Percentiles rank a stretch among this genome's conserved stretches.
phyloP scores from a whole-genome alignment of 2,329 filamentous ascomycete genomes.

The Aspergillus hortae region DNA sequence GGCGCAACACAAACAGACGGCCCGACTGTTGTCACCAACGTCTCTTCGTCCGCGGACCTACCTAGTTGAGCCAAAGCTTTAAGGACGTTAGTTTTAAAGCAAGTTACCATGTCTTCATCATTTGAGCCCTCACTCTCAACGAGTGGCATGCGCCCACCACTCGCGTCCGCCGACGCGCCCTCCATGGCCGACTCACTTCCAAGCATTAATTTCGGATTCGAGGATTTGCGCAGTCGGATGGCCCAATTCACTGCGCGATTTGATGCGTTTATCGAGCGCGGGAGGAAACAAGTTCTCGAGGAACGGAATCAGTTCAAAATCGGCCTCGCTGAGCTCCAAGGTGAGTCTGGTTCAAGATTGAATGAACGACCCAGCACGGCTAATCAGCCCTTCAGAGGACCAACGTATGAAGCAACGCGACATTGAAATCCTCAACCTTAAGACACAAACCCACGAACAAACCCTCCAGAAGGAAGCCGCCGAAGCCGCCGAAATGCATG shows the following conservation, averaged over 20 bases:
- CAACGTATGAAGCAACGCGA: slow-evolving; percentile 84
- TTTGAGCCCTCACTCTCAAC: slow-evolving; percentile 58
- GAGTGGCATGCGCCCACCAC: slow-evolving; percentile 50
- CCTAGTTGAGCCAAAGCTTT: too few relatives aligned
- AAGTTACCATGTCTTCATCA: slow-evolving; percentile 36
- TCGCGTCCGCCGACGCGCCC: slow-evolving; percentile 50
- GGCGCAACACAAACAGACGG: slow-evolving; percentile 23
- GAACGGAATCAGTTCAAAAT: slow-evolving; percentile 92
- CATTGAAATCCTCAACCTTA: slow-evolving; percentile 69
- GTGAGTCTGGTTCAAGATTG: slow-evolving; percentile 46
- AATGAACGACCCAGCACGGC: neutral
- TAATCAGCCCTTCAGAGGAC: slow-evolving; percentile 61
- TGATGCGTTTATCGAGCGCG: slow-evolving; percentile 89
- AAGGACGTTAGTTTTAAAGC: too few relatives aligned
- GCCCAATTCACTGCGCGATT: slow-evolving; percentile 85
- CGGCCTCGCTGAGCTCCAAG: slow-evolving; percentile 84
- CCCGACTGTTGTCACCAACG: neutral
- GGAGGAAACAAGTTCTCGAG: slow-evolving; percentile 82
- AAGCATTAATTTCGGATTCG: slow-evolving; percentile 91
- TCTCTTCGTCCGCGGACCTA: neutral
- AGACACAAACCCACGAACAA: slow-evolving; percentile 54
- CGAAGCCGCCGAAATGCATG: slow-evolving; percentile 62
- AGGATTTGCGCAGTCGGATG: slow-evolving; percentile 94
- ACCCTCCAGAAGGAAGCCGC: slow-evolving; percentile 57
- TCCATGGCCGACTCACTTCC: slow-evolving; percentile 70